These are phyloP conservation scores for Coemansia sp. DNA, from an alignment of 192 early-diverging fungal genomes.

Conservation along the genomic window DNA sequence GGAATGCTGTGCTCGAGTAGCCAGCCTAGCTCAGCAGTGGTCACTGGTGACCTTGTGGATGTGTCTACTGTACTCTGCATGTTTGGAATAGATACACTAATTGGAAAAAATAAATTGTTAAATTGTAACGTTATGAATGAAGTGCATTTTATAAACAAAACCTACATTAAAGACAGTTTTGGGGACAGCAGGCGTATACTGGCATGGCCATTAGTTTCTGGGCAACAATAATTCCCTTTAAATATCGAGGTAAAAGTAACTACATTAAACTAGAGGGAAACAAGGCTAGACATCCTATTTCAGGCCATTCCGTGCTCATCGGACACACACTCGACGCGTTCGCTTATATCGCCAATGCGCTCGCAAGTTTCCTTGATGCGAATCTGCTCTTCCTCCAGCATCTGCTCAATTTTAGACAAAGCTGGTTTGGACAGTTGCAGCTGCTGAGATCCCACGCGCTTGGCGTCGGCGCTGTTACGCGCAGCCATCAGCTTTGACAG, in stretches of 20 bases:
- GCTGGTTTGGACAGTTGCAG: slow-evolving; percentile 15
- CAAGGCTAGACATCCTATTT: background rate
- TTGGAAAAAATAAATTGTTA: background rate
- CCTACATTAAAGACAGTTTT: background rate
- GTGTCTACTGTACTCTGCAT: background rate
- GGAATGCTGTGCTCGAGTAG: slow-evolving; percentile 42
- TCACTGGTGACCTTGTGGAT: background rate
- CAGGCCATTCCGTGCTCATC: background rate
- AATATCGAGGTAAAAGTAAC: background rate
- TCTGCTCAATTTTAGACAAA: slow-evolving; percentile 17
- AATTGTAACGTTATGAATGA: background rate
- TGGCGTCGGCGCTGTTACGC: slow-evolving; percentile 9
- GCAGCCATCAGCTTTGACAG: slow-evolving; percentile 5
- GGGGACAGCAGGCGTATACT: background rate
- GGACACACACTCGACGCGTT: slow-evolving; percentile 19
- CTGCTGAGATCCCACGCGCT: slow-evolving; percentile 7
- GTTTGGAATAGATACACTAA: background rate
- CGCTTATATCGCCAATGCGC: slow-evolving; percentile 33
- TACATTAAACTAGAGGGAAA: background rate
- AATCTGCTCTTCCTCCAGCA: slow-evolving; percentile 30
- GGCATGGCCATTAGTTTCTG: background rate
- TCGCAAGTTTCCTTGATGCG: slow-evolving; percentile 25
- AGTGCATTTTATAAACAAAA: background rate
- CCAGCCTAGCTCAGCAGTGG: slow-evolving; percentile 31
- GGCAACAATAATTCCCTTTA: background rate